A percentile compares a stretch with the other conserved stretches of the same genome.
These are phyloP conservation scores for Postia placenta DNA, from an alignment of 768 basidiomycete species.

Conservation along the genomic window DNA sequence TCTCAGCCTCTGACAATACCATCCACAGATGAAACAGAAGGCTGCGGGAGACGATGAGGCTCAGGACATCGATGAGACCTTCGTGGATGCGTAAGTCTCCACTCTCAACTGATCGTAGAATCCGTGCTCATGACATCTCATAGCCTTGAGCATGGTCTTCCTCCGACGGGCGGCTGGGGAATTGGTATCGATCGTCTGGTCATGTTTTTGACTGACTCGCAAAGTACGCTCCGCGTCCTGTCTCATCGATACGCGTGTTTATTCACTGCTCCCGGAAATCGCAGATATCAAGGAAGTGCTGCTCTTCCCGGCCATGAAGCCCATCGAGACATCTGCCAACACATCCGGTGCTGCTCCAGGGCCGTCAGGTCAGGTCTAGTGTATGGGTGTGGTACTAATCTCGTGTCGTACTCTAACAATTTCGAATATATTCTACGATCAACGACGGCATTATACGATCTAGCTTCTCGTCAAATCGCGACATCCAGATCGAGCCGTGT, in stretches of 20 bases:
- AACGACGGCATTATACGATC: too few relatives aligned
- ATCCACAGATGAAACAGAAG: conserved; percentile 73
- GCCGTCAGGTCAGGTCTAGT: conserved; percentile 25
- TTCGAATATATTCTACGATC: too few relatives aligned
- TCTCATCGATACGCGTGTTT: not conserved
- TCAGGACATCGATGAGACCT: conserved; percentile 94
- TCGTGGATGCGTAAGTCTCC: conserved; percentile 76
- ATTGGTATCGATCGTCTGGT: conserved; percentile 93
- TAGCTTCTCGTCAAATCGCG: too few relatives aligned
- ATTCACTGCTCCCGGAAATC: conserved; percentile 9
- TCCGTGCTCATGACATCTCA: conserved; percentile 5
- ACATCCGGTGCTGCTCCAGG: conserved; percentile 25
- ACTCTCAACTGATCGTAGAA: not conserved
- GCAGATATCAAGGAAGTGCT: conserved; percentile 95
- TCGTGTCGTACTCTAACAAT: too few relatives aligned
- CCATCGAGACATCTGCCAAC: conserved; percentile 45
- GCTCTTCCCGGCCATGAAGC: conserved; percentile 97
- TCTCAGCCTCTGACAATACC: not conserved
- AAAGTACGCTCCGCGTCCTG: conserved; percentile 55
- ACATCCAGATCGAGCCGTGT: too few relatives aligned
- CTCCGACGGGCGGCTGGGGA: conserved; percentile 97
- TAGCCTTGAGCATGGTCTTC: conserved; percentile 93
- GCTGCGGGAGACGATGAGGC: conserved; percentile 97
- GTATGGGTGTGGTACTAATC: not conserved
- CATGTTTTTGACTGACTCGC: conserved; percentile 98